Evolutionary conservation across 305 asterid species (phyloP), one percentile per base, ranked within the genome.

Genomic region (Rubia peregrina): DNA sequence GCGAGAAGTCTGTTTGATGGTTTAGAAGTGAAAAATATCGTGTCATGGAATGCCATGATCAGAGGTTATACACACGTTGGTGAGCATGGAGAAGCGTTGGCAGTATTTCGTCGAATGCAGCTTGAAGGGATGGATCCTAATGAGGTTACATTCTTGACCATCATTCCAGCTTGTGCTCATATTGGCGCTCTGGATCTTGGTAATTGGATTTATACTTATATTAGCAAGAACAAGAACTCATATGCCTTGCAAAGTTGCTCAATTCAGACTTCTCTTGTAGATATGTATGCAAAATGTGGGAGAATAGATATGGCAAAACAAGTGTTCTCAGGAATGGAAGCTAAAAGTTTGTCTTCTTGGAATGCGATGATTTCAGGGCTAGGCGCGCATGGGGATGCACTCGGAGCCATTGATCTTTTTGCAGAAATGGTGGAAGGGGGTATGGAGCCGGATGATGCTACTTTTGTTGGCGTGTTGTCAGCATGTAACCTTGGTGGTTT

Each of bases 221-320:
- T 88, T 6, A 71, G 40, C 40, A 36, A 36, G 40, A 36, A 36
- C 78, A 90, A 72, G 81, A 71, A 86, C 77, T 80, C 67, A 19
- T 74, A 73, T 2, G 71, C 75, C 33, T 80, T 83, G 9, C 80
- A 81, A 0, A 86, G 86, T 56, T 77, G 77, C 72, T 77, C 88
- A 16, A 82, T 90, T 12, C 85, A 90, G 90, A 83, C 90, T 7
- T 79, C 86, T 53, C 85, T 90, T 53, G 79, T 90, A n/a, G 79
- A 75, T 67, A 84, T 90, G 92, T 85, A 88, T 61, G 89, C 88
- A 33, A 90, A 86, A 90, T 88, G 90, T 75, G 90, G 96, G 53
- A 74, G 75, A 57, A 75, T 90, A 2, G 83, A 79, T 73, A 88
- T 84, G 14, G 86, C 92, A 62, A 81, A 84, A 69, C 88, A 88